Conservation (phyloP, 257 asterid genomes). For the Scutellaria minor region DNA sequence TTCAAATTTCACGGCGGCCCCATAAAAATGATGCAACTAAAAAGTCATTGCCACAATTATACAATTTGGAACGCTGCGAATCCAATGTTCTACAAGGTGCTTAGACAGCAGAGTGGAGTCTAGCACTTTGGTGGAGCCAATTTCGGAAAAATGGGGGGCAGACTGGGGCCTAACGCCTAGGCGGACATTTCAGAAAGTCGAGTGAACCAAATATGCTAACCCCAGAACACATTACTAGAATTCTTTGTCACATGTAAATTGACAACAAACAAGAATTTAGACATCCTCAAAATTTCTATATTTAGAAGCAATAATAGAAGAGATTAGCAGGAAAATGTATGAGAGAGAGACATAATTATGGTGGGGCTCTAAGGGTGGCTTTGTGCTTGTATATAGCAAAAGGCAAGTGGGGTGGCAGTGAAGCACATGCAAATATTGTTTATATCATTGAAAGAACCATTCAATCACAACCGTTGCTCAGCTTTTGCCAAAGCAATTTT, state of each 20-base stretch:
- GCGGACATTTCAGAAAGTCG: no score
- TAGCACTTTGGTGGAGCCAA: no score
- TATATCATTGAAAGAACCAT: conserved; percentile 36
- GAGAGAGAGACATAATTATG: conserved; percentile 24
- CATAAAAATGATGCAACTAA: conserved; percentile 6
- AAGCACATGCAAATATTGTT: conserved; percentile 37
- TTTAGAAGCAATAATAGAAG: no score
- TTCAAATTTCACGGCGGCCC: conserved; percentile 31
- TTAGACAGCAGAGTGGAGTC: no score
- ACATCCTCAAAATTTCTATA: no score
- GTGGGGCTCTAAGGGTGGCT: conserved; percentile 24
- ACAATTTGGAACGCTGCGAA: not conserved
- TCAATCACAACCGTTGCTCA: conserved; percentile 28
- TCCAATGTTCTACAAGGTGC: no score
- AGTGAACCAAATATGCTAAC: no score
- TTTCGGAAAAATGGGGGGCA: no score
- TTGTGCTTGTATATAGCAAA: conserved; percentile 22
- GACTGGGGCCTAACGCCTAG: no score
- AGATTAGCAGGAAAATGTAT: not conserved
- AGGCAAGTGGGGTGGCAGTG: conserved; percentile 39
- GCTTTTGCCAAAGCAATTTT: conserved; percentile 39
- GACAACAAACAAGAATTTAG: no score
- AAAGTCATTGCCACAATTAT: conserved; percentile 19
- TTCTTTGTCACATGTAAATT: no score
- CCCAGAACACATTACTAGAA: no score